phyloP scores from a whole-genome alignment of 1,284 basidiomycete species.

The Pyrrhoderma noxium region DNA sequence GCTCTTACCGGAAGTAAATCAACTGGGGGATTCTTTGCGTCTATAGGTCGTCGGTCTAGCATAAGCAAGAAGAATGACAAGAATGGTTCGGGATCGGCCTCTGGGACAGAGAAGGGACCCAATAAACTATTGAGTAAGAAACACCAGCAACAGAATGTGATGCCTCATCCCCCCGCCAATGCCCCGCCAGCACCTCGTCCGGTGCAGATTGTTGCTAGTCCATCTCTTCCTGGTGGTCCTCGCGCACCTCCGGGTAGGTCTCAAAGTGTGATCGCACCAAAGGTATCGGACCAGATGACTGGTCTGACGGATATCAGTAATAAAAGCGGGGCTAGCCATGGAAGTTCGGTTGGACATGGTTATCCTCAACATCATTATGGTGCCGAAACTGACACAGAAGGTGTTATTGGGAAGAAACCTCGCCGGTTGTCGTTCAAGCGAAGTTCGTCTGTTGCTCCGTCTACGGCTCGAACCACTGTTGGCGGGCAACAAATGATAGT shows the following conservation, averaged over 20 bases:
- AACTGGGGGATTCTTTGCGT: conserved; percentile 54
- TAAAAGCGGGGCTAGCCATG: background rate
- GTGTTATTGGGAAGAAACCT: background rate
- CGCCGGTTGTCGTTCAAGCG: conserved; percentile 8
- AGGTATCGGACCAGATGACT: conserved; percentile 31
- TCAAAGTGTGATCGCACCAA: conserved; percentile 47
- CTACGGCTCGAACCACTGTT: conserved; percentile 2
- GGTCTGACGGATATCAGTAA: background rate
- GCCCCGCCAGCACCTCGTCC: conserved; percentile 28
- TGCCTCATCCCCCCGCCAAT: conserved; percentile 20
- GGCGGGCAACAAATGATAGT: conserved; percentile 15
- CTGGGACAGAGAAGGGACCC: conserved; percentile 24
- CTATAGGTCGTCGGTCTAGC: conserved; percentile 66
- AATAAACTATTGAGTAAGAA: conserved; percentile 36
- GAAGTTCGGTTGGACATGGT: too few species aligned
- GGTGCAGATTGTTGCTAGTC: conserved; percentile 35
- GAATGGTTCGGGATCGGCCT: conserved; percentile 13
- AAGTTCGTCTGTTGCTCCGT: conserved; percentile 15
- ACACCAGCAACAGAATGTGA: conserved; percentile 31
- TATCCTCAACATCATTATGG: too few species aligned
- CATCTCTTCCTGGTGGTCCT: conserved; percentile 66
- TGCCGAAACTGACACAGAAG: background rate
- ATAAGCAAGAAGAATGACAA: conserved; percentile 32
- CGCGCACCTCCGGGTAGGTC: conserved; percentile 62
- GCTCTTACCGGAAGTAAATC: conserved; percentile 30